A percentile compares a stretch with the other conserved stretches of the same genome.
Conservation (phyloP, 2,329 filamentous ascomycete species). For the Phialophora tarda region DNA sequence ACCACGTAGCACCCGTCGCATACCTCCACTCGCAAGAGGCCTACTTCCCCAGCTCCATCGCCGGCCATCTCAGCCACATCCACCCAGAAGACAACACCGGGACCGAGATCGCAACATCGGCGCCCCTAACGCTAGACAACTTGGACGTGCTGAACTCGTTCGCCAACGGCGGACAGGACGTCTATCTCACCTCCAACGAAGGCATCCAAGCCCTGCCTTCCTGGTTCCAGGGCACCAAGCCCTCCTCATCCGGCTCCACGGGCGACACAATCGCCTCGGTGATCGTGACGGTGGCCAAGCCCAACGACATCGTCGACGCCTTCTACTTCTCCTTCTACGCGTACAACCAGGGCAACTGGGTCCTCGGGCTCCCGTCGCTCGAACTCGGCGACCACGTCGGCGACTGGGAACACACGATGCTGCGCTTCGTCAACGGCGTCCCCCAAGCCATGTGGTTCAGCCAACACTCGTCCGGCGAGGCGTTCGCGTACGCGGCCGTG, state of each 20-base stretch:
- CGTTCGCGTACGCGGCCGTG: slow-evolving; percentile 61
- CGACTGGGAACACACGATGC: slow-evolving; percentile 58
- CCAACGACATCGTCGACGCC: slow-evolving; percentile 59
- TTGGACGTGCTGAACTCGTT: slow-evolving; percentile 55
- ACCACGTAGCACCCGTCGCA: slow-evolving; percentile 54
- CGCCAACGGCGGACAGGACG: slow-evolving; percentile 52
- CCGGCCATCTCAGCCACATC: slow-evolving; percentile 54
- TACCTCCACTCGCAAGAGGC: slow-evolving; percentile 57
- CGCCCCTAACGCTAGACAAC: slow-evolving; percentile 55
- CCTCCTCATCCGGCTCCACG: slow-evolving; percentile 59
- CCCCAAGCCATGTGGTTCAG: slow-evolving; percentile 67
- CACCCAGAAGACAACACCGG: slow-evolving; percentile 52
- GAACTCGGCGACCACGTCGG: slow-evolving; percentile 67
- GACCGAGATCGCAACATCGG: slow-evolving; percentile 46
- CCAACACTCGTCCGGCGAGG: slow-evolving; percentile 67
- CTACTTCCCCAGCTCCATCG: slow-evolving; percentile 58
- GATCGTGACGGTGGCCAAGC: slow-evolving; percentile 65
- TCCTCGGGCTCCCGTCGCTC: slow-evolving; percentile 45
- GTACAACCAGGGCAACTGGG: slow-evolving; percentile 51
- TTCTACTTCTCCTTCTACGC: slow-evolving; percentile 70
- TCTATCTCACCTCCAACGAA: slow-evolving; percentile 57
- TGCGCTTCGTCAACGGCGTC: slow-evolving; percentile 64
- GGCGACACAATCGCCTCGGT: slow-evolving; percentile 53
- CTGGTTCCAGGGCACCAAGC: slow-evolving; percentile 61
- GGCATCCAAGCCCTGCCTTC: slow-evolving; percentile 54